Conservation (phyloP, 2,329 filamentous ascomycete species). For the Phialophora chinensis region DNA sequence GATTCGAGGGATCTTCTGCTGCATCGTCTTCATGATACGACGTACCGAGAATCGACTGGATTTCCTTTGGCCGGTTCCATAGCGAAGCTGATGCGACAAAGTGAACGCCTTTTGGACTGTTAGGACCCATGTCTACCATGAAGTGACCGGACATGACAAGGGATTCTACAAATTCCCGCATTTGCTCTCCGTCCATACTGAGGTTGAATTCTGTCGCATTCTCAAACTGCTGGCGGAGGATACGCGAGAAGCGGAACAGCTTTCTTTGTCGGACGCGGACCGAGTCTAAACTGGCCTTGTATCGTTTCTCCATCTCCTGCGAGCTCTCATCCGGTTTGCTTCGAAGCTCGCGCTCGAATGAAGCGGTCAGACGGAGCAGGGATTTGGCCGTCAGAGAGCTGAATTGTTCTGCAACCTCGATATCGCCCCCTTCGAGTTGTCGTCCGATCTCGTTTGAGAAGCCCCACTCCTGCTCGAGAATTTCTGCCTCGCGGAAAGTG, state of each 20-base stretch:
- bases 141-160: constrained; percentile 85
- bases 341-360: constrained; percentile 90
- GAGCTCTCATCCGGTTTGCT: constrained; percentile 82
- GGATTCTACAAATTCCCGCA: constrained; percentile 79
- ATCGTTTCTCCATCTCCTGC: constrained; percentile 92
- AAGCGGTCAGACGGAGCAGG: constrained; percentile 81
- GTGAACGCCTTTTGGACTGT: constrained; percentile 77
- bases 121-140: constrained; percentile 70
- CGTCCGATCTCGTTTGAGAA: constrained; percentile 94
- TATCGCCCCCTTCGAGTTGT: constrained; percentile 88
- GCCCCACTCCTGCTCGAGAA: constrained; percentile 96
- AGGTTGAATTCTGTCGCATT: constrained; percentile 96
- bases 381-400: constrained; percentile 90
- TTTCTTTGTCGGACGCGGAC: constrained; percentile 95
- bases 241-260: constrained; percentile 91
- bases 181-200: constrained; percentile 69
- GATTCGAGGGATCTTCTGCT: constrained; percentile 75
- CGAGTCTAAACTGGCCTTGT: constrained; percentile 93
- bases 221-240: constrained; percentile 91
- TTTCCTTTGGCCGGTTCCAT: constrained; percentile 75
- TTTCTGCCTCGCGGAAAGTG: constrained; percentile 97
- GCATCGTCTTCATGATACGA: constrained; percentile 72
- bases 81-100: constrained; percentile 84
- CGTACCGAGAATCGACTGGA: constrained; percentile 83
- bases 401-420: constrained; percentile 97